Base-by-base conservation (phyloP, 768 basidiomycete species). In the Kondoa subrosea region DNA sequence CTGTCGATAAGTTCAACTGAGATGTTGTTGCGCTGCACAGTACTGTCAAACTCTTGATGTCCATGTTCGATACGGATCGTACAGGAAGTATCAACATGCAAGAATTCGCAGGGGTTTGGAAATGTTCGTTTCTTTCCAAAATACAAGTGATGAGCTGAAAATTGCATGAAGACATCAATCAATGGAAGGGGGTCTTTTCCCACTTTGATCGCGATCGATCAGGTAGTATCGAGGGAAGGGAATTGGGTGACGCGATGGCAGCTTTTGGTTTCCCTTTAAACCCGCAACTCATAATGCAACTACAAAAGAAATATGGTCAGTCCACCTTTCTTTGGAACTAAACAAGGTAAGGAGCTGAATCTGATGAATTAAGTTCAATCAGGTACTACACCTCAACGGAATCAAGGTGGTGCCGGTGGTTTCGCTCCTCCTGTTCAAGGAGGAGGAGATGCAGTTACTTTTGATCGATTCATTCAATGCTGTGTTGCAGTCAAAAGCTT, bases 401-500 rank as follows among this genome's bases (percentile, higher is more conserved):
- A n/a, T n/a, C n/a, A n/a, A n/a, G n/a, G n/a, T n/a, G n/a, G n/a
- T n/a, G n/a, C n/a, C n/a, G n/a, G n/a, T n/a, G n/a, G n/a, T 50
- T 50, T 21, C 21, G 8, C 40, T 50, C 40, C 12, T 50, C 40
- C 40, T 8, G 12, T 8, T 8, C 40, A 50, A 50, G 40, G 40
- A 50, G 40, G 40, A 50, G 40, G 40, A 50, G 40, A 50, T 8
- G 40, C 12, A 50, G 21, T 50, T 50, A 50, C 40, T 21, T 50
- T 50, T 21, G 40, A 61, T 61, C 59, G 59, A 61, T 61, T 61
- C 31, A 32, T 61, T 61, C 59, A 32, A 17, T 61, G 59, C n/a
- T 61, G 59, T 61, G 59, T 61, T n/a, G 59, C 31, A 12, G 59
- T 61, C 31, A 61, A 61, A 25, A 61, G 59, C n/a, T 32, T 61